Evolutionary conservation across 2,329 filamentous ascomycete genomes (phyloP), one percentile per base, ranked within the genome.

Genomic region (Talaromyces amestolkiae): DNA sequence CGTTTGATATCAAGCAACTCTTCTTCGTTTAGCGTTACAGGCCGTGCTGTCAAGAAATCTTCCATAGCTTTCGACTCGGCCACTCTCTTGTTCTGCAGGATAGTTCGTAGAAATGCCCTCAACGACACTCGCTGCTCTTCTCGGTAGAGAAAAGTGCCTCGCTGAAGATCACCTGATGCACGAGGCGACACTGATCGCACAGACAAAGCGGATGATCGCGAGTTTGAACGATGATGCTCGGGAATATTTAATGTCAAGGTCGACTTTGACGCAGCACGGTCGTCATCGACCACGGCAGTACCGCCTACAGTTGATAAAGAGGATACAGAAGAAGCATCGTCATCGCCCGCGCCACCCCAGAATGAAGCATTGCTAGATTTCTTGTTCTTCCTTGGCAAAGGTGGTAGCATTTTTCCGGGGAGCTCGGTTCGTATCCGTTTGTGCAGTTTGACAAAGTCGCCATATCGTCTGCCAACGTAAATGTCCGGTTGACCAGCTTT

Each of bases 81-180:
- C 67, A 96, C 88, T 68, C 93, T 90, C 39, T 90, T 87, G 71
- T 97, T 96, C 56, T 94, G 87, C 31, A 99, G 80, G 13, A 98
- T 83, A 22, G 89, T 92, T 49, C 95, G 87, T n/a, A 99, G 80
- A 75, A 95, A 98, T 0, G 95, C 93, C 63, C 95, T 87, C 4
- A 99, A 82, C 1, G 94, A 98, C 19, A 98, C 91, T 70, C 95
- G 87, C 78, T 98, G 95, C 70, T 88, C 90, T 80, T 99, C 95
- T 47, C 95, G 87, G 80, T 91, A 93, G 17, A 98, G 81, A 0
- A 87, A 80, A 3, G 91, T 77, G 24, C 83, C 81, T 75, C 88
- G 77, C 24, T 71, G 66, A 13, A 77, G 74, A 58, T 89, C 86
- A 15, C 79, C 76, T 8, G 79, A 79, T 13, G 61, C 65, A 54